A percentile compares a stretch with the other conserved stretches of the same genome.
These are phyloP conservation scores for Termitomyces sp. DNA, from an alignment of 768 basidiomycete genomes.

Conservation along the genomic window DNA sequence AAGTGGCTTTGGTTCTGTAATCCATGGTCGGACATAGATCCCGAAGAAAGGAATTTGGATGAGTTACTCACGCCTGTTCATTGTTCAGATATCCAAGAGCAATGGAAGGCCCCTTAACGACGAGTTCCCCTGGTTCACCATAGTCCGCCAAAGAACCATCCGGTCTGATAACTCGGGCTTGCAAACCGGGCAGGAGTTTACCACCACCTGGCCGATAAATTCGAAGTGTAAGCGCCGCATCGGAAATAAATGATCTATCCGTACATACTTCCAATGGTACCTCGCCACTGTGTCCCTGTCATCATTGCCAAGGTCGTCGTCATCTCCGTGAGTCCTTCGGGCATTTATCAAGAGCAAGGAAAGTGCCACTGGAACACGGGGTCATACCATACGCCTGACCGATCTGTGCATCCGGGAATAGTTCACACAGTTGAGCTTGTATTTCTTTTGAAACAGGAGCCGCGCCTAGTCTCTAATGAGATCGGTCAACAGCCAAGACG, in stretches of 20 bases:
- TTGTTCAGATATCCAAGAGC: conserved; percentile 43
- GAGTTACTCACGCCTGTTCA: conserved; percentile 39
- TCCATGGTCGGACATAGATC: neutral
- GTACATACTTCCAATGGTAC: conserved; percentile 29
- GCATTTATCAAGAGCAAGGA: neutral
- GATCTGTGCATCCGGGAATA: conserved; percentile 45
- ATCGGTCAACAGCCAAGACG: conserved; percentile 12
- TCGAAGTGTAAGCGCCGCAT: neutral
- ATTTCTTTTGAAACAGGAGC: conserved; percentile 52
- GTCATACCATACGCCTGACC: conserved; percentile 55
- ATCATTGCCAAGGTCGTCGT: conserved; percentile 44
- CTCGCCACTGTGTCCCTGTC: conserved; percentile 31
- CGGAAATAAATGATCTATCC: neutral
- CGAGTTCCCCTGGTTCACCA: conserved; percentile 45
- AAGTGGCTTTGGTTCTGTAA: conserved; percentile 51
- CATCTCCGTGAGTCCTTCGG: conserved; percentile 25
- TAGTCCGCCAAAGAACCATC: conserved; percentile 36
- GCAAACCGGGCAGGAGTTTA: conserved; percentile 36
- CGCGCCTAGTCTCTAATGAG: conserved; percentile 34
- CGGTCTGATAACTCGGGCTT: conserved; percentile 35
- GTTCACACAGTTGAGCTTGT: conserved; percentile 34
- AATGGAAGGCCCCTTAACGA: conserved; percentile 37
- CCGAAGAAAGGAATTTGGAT: conserved; percentile 3
- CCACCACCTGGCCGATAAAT: conserved; percentile 27
- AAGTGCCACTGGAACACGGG: neutral